These are phyloP conservation scores for Bipolaris sorokiniana DNA, from an alignment of 2,329 filamentous ascomycete species.

Conservation along the genomic window DNA sequence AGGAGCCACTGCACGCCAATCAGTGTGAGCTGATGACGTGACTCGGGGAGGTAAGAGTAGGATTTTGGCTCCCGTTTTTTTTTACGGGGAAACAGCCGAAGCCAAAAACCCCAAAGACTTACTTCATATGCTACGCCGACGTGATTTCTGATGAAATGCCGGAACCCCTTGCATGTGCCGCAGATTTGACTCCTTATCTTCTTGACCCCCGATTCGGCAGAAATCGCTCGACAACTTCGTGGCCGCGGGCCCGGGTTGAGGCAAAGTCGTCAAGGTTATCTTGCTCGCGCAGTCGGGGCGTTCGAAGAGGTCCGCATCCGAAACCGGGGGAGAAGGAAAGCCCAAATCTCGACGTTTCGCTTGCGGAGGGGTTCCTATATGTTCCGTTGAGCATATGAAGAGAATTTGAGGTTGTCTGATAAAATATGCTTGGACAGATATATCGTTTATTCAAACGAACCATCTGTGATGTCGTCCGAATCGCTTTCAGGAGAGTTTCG, in stretches of 20 bases:
- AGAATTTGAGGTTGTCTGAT: not conserved
- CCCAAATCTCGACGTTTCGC: not conserved
- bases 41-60: slow-evolving; percentile 11
- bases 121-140: not conserved
- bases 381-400: not conserved
- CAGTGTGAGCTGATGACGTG: slow-evolving; percentile 3
- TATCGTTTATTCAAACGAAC: slow-evolving; percentile 13
- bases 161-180: slow-evolving; percentile 1
- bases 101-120: slow-evolving; percentile 4
- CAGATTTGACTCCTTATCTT: not conserved
- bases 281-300: not conserved
- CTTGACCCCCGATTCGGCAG: not conserved
- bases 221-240: not conserved
- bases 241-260: not conserved
- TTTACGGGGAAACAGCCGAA: slow-evolving; percentile 12
- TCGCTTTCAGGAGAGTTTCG: slow-evolving; percentile 7
- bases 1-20: slow-evolving; percentile 10
- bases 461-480: slow-evolving; percentile 14
- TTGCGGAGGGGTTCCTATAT: not conserved
- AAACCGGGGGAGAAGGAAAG: not conserved
- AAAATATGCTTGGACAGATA: slow-evolving; percentile 1
- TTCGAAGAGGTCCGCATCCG: not conserved
- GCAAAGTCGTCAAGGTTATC: not conserved
- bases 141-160: not conserved
- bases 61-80: slow-evolving; percentile 9